Evolutionary conservation across 352 stramenopile genomes (phyloP), one percentile per base, ranked within the genome.

Genomic region (Globisporangium uncinulatum): DNA sequence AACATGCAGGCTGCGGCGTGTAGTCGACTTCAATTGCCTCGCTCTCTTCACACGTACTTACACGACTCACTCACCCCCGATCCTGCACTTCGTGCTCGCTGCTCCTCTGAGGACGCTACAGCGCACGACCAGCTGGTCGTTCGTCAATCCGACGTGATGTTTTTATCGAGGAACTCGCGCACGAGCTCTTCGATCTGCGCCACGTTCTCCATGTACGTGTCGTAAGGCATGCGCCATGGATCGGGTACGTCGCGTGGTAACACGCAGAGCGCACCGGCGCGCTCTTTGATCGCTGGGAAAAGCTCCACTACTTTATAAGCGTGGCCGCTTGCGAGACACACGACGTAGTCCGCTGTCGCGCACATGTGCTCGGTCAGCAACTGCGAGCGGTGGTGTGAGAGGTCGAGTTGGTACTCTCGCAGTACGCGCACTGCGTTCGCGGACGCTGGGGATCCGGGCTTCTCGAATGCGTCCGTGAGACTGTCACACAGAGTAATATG

Each of bases 211-310:
- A 89, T 87, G 66, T 92, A 92, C 15, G 75, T 89, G 61, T 86
- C 77, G 62, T 89, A 89, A 29, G 76, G 70, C 82, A 92, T 92
- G 74, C 87, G 78, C 82, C 82, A 92, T 45, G 82, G 82, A 54
- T 92, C 82, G 4, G 79, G 82, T 29, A 92, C 66, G 66, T 92
- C 82, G 36, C 73, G 63, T 20, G 75, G 70, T 34, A 89, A 71
- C 52, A 69, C 76, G 55, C 67, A 77, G 15, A 92, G 71, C 65
- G 85, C 75, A 10, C 62, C 71, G 4, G 72, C 62, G 20, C 76
- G 69, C 53, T 89, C 77, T 51, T 82, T 79, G 59, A 87, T 67
- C 49, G 58, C 50, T 7, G 82, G 77, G 19, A 89, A 85, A 56
- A 84, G 73, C 68, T 89, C 77, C 47, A 61, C 54, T 13, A 92